Conservation (phyloP, 208 protist genomes). For the Angomonas desouzai region DNA sequence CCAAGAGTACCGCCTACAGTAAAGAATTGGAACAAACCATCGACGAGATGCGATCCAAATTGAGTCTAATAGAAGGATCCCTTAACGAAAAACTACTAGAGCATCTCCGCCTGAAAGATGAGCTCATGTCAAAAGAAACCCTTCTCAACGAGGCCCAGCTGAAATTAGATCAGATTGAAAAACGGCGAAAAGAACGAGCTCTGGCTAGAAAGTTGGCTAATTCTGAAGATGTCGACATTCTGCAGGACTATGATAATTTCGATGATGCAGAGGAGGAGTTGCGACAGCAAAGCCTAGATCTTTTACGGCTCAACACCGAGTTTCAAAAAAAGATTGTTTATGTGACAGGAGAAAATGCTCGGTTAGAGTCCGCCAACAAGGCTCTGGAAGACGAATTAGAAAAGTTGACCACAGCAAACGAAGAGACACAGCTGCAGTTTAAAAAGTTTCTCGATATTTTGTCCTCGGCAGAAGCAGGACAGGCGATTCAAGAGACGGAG, state of each 20-base stretch:
- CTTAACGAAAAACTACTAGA: conserved; percentile 17
- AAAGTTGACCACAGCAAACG: conserved; percentile 22
- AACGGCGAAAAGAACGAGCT: not conserved
- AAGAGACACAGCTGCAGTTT: conserved; percentile 8
- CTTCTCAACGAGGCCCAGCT: not conserved
- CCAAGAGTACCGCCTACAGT: not conserved
- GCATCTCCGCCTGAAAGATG: conserved; percentile 8
- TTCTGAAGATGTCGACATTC: not conserved
- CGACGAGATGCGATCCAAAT: conserved; percentile 5
- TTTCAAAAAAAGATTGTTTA: conserved; percentile 25
- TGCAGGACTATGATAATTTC: not conserved
- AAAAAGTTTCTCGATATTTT: conserved; percentile 5
- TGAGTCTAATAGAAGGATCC: conserved; percentile 24
- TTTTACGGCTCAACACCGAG: conserved; percentile 18
- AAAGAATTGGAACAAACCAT: conserved; percentile 17
- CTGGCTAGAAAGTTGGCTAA: not conserved
- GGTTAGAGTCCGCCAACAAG: conserved; percentile 10
- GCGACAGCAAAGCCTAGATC: conserved; percentile 15
- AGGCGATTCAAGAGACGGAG: not conserved
- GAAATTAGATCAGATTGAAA: conserved; percentile 8
- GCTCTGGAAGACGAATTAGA: conserved; percentile 26
- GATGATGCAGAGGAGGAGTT: conserved; percentile 15
- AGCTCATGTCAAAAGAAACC: conserved; percentile 1
- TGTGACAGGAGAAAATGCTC: conserved; percentile 22
- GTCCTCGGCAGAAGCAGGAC: conserved; percentile 4